These are phyloP conservation scores for Penicillium concentricum DNA, from an alignment of 2,329 filamentous ascomycete genomes.

Conservation along the genomic window DNA sequence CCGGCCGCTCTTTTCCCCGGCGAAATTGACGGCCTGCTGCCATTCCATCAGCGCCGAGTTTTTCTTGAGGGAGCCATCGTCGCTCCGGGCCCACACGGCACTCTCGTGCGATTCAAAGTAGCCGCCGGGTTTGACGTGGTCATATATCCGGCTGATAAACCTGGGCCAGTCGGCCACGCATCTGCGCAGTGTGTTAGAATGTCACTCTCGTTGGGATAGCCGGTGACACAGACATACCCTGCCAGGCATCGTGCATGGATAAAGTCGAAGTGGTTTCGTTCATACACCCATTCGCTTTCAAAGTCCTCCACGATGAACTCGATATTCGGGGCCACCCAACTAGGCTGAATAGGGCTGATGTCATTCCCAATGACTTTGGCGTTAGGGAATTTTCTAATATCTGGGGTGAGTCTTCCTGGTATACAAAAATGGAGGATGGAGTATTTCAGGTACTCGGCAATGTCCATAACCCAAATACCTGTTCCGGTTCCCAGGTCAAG, in stretches of 20 bases:
- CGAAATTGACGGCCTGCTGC: conserved; percentile 22
- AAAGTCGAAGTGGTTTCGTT: conserved; percentile 28
- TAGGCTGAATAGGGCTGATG: conserved; percentile 42
- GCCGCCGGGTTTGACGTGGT: conserved; percentile 29
- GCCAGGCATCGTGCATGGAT: conserved; percentile 31
- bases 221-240: too few species aligned
- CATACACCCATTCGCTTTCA: conserved; percentile 29
- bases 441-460: conserved; percentile 32
- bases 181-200: conserved; percentile 14
- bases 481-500: conserved; percentile 46
- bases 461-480: conserved; percentile 45
- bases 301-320: conserved; percentile 35
- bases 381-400: conserved; percentile 30
- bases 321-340: conserved; percentile 32
- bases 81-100: conserved; percentile 21
- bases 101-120: conserved; percentile 32
- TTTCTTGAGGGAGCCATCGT: conserved; percentile 17
- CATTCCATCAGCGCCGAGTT: conserved; percentile 23
- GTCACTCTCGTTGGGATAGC: too few species aligned
- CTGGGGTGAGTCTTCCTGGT: background rate
- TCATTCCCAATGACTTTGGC: conserved; percentile 39
- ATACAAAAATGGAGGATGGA: background rate
- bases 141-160: conserved; percentile 15
- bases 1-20: conserved; percentile 21
- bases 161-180: conserved; percentile 18